Conservation (phyloP, 805 yeast species). For the Saturnispora hagleri region DNA sequence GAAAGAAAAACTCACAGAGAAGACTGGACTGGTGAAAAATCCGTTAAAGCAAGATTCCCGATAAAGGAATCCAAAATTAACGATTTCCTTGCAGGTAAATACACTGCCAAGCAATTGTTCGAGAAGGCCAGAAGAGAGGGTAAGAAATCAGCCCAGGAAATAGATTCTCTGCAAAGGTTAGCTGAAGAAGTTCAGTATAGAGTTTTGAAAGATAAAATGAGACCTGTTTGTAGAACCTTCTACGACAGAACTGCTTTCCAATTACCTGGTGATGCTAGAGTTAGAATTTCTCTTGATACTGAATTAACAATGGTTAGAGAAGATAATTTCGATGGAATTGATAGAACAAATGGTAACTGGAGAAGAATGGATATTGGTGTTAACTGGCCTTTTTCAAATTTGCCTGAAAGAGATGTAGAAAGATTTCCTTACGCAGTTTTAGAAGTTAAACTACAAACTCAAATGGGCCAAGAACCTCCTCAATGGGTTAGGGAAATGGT, state of each 20-base stretch:
- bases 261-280: slow-evolving; percentile 98
- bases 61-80: slow-evolving; percentile 87
- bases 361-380: slow-evolving; percentile 98
- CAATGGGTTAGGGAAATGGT: slow-evolving; percentile 93
- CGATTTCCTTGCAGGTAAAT: slow-evolving; percentile 71
- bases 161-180: slow-evolving; percentile 83
- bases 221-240: slow-evolving; percentile 94
- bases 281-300: slow-evolving; percentile 94
- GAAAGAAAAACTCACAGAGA: slow-evolving; percentile 98
- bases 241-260: slow-evolving; percentile 98
- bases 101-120: slow-evolving; percentile 81
- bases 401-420: slow-evolving; percentile 77
- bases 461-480: slow-evolving; percentile 98
- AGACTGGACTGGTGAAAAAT: slow-evolving; percentile 99
- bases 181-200: slow-evolving; percentile 92
- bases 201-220: slow-evolving; percentile 67
- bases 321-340: slow-evolving; percentile 89
- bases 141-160: slow-evolving; percentile 76
- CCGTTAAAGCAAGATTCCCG: slow-evolving; percentile 95
- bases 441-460: slow-evolving; percentile 96
- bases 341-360: slow-evolving; percentile 92
- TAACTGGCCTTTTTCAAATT: slow-evolving; percentile 86
- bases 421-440: slow-evolving; percentile 96
- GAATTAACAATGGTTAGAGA: slow-evolving; percentile 97
- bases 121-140: slow-evolving; percentile 91